phyloP scores from a whole-genome alignment of 2,329 filamentous ascomycete species.

The Aspergillus glaucus region DNA sequence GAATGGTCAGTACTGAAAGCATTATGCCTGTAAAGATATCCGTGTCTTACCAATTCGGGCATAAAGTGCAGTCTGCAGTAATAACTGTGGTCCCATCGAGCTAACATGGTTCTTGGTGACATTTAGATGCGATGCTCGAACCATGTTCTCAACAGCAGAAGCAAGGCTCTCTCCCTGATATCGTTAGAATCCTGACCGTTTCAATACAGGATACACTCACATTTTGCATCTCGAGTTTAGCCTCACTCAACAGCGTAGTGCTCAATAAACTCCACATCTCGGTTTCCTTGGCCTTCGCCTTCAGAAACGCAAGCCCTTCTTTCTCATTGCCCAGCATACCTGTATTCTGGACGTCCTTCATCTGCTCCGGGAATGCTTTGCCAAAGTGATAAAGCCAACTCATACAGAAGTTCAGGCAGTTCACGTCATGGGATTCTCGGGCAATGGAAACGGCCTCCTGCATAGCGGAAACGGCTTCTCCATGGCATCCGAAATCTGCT shows the following conservation, averaged over 20 bases:
- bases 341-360: constrained; percentile 62
- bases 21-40: too few relatives aligned
- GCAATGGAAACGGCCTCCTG: constrained; percentile 93
- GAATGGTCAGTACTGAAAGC: constrained; percentile 17
- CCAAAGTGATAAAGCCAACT: constrained; percentile 95
- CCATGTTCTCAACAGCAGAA: constrained; percentile 66
- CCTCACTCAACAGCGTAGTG: constrained; percentile 77
- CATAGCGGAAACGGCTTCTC: constrained; percentile 88
- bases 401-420: constrained; percentile 87
- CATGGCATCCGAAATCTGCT: constrained; percentile 87
- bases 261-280: constrained; percentile 82
- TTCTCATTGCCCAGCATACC: constrained; percentile 71
- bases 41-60: constrained; percentile 59
- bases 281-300: constrained; percentile 76
- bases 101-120: constrained; percentile 67
- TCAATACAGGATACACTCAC: constrained; percentile 45
- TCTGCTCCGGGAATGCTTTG: constrained; percentile 73
- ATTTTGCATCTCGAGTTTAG: constrained; percentile 68
- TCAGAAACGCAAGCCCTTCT: constrained; percentile 76
- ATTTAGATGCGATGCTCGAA: constrained; percentile 76
- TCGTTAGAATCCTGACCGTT: constrained; percentile 12
- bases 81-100: constrained; percentile 67
- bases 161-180: constrained; percentile 51
- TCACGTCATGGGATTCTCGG: constrained; percentile 84
- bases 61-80: constrained; percentile 68